These are phyloP conservation scores for Sungouiella blattae DNA, from an alignment of 805 yeast species.

Conservation along the genomic window DNA sequence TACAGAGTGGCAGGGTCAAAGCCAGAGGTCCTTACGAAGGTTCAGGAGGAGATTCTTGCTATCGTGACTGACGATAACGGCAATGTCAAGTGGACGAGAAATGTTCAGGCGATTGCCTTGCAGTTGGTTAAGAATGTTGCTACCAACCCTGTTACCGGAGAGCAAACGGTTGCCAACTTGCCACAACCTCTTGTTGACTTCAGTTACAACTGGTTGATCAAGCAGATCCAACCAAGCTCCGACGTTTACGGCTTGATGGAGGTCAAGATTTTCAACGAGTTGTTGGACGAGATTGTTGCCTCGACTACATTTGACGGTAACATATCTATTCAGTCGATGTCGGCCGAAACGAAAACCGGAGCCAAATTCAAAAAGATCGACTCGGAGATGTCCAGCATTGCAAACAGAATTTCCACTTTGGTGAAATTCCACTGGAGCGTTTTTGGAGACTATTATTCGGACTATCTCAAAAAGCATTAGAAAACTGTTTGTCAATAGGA, in stretches of 20 bases:
- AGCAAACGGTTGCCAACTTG: slow-evolving; percentile 16
- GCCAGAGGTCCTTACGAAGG: slow-evolving; percentile 37
- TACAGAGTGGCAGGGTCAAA: slow-evolving; percentile 16
- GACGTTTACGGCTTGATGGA: slow-evolving; percentile 77
- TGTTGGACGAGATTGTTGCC: slow-evolving; percentile 35
- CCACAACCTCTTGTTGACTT: slow-evolving; percentile 50
- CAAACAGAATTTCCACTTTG: slow-evolving; percentile 60
- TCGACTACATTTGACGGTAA: slow-evolving; percentile 10
- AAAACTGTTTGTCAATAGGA: too few species aligned
- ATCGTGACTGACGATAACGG: slow-evolving; percentile 84
- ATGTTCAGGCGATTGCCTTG: slow-evolving; percentile 66
- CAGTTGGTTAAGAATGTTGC: slow-evolving; percentile 51
- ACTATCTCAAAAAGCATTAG: slow-evolving; percentile 20
- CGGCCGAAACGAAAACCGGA: slow-evolving; percentile 3
- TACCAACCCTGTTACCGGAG: slow-evolving; percentile 12
- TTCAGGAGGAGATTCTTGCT: slow-evolving; percentile 71
- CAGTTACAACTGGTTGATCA: slow-evolving; percentile 74
- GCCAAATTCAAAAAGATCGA: slow-evolving; percentile 15
- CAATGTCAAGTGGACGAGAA: slow-evolving; percentile 86
- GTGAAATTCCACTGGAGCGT: slow-evolving; percentile 81
- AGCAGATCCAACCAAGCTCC: slow-evolving; percentile 81
- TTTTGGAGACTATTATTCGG: slow-evolving; percentile 66
- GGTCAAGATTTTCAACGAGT: slow-evolving; percentile 53
- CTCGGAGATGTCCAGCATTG: slow-evolving; percentile 53
- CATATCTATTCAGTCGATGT: slow-evolving; percentile 1